Conservation (phyloP, 1,284 basidiomycete genomes). For the Trichosporon ovoides region DNA sequence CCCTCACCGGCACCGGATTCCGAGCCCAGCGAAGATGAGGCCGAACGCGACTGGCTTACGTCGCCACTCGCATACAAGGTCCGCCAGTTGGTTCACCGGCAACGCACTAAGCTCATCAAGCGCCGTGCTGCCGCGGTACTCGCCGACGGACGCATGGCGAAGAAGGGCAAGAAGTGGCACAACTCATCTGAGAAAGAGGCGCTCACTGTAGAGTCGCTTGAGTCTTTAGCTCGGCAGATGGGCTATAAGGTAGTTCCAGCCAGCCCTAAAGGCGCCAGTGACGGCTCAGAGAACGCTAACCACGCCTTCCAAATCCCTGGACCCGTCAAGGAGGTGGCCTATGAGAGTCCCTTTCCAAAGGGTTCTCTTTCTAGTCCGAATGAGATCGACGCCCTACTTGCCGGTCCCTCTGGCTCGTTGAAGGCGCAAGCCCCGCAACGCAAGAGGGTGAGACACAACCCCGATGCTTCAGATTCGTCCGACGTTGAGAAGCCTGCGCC, state of each 20-base stretch:
- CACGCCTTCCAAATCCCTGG: not conserved
- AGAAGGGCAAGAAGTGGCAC: constrained; percentile 5
- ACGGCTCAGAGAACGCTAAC: not conserved
- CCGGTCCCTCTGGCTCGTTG: not conserved
- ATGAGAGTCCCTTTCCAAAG: not conserved
- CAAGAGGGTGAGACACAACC: not conserved
- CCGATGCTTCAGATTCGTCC: not conserved
- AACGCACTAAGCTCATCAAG: not conserved
- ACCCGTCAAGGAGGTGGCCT: not conserved
- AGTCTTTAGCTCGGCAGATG: not conserved
- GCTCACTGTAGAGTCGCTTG: not conserved
- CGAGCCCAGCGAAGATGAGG: not conserved
- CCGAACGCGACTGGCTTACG: not conserved
- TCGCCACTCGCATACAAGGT: constrained; percentile 10
- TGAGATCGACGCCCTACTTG: not conserved
- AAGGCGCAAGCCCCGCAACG: not conserved
- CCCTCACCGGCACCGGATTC: not conserved
- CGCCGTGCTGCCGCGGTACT: not conserved
- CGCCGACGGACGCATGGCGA: not conserved
- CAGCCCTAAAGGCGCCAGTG: not conserved
- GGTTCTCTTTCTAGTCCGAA: not conserved
- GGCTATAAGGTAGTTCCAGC: constrained; percentile 3
- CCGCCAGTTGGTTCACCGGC: not conserved
- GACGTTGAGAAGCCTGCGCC: not conserved
- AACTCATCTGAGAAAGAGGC: not conserved